A percentile compares a stretch with the other conserved stretches of the same genome.
Conservation (phyloP, 2,329 filamentous ascomycete genomes). For the Lasiodiplodia theobromae region DNA sequence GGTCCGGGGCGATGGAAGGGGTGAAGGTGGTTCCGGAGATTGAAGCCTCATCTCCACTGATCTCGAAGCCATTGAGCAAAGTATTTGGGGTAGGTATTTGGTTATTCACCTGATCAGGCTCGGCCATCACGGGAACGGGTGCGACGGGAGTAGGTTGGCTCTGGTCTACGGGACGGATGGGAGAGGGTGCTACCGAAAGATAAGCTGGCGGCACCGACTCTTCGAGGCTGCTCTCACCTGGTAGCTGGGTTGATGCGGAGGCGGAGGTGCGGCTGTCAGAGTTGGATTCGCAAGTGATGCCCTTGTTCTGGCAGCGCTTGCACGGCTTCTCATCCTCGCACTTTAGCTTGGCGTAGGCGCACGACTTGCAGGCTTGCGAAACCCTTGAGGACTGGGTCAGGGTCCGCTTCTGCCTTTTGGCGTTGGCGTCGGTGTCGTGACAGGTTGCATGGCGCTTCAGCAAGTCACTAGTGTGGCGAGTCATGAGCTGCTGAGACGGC, state of each 20-base stretch:
- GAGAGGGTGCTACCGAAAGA: not conserved
- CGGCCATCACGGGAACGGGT: not conserved
- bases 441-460: constrained; percentile 59
- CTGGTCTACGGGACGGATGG: not conserved
- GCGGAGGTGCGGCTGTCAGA: constrained; percentile 31
- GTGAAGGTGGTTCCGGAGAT: constrained; percentile 6
- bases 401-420: constrained; percentile 32
- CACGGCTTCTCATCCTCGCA: constrained; percentile 64
- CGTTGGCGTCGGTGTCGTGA: constrained; percentile 48
- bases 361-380: constrained; percentile 60
- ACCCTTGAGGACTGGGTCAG: constrained; percentile 42
- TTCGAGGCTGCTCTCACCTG: not conserved
- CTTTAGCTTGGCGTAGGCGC: constrained; percentile 60
- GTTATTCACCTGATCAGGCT: constrained; percentile 24
- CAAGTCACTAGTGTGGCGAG: constrained; percentile 49
- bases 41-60: constrained; percentile 26
- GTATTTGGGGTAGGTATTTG: constrained; percentile 27
- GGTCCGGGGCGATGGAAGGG: constrained; percentile 17
- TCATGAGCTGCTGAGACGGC: constrained; percentile 1
- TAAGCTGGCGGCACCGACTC: not conserved
- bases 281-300: constrained; percentile 51
- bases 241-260: constrained; percentile 41
- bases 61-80: constrained; percentile 27
- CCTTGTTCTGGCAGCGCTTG: constrained; percentile 58
- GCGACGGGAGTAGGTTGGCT: not conserved